A percentile compares a stretch with the other conserved stretches of the same genome.
Conservation (phyloP, 306 rosid species). For the Betula pendula region DNA sequence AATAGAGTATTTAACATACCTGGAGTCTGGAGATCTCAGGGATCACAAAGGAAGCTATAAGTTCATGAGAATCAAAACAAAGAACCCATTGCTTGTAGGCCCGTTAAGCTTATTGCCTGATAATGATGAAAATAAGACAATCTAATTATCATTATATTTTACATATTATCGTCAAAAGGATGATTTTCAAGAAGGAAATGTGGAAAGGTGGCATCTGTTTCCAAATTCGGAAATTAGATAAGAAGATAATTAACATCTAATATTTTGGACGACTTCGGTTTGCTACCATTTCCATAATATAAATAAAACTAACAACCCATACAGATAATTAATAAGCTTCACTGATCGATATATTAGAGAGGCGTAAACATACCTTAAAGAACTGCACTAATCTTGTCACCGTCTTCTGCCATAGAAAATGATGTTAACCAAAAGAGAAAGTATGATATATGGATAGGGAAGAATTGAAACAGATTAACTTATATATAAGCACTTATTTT, state of each 20-base stretch:
- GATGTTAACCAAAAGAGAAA: background rate
- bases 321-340: background rate
- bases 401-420: background rate
- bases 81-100: background rate
- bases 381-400: background rate
- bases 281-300: background rate
- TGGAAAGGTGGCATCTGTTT: background rate
- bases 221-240: background rate
- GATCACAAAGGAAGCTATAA: background rate
- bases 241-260: background rate
- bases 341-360: background rate
- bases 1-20: background rate
- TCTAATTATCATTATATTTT: background rate
- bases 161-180: background rate
- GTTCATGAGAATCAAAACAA: background rate
- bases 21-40: background rate
- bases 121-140: background rate
- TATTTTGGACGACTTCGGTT: background rate
- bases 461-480: background rate
- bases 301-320: background rate
- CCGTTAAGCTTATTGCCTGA: background rate
- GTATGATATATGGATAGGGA: background rate
- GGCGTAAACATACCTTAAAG: background rate
- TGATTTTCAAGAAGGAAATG: background rate
- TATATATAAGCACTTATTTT: background rate